Conservation (phyloP, 805 yeast genomes). For the Sungouiozyma intestinalis region DNA sequence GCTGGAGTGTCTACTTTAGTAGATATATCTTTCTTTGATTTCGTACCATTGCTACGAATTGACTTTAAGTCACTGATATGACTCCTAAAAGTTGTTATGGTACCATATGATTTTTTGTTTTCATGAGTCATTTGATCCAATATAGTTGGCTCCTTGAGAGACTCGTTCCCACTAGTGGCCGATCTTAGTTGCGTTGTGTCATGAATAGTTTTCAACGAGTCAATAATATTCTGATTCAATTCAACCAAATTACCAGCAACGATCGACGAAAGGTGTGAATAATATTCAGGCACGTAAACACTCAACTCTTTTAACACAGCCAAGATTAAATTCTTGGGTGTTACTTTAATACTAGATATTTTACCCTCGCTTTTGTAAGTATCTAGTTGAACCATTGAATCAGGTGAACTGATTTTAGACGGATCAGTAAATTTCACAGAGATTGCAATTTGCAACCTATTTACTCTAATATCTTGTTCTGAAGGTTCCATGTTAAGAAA, state of each 20-base stretch:
- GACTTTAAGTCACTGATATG: constrained; percentile 19
- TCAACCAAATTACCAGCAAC: constrained; percentile 10
- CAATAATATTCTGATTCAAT: constrained; percentile 15
- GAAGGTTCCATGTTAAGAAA: constrained; percentile 50
- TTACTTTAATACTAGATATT: constrained; percentile 3
- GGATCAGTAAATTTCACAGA: constrained; percentile 35
- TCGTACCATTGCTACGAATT: not conserved
- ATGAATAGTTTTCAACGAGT: constrained; percentile 3
- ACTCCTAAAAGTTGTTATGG: constrained; percentile 27
- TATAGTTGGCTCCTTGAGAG: not conserved
- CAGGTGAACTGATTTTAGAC: not conserved
- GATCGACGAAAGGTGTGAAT: constrained; percentile 21
- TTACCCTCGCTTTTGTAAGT: constrained; percentile 9
- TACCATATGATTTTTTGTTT: constrained; percentile 21
- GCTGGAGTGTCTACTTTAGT: not conserved
- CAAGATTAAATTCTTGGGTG: constrained; percentile 9
- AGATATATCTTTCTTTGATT: not conserved
- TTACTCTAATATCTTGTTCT: constrained; percentile 26
- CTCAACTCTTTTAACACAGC: constrained; percentile 7
- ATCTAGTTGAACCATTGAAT: constrained; percentile 9
- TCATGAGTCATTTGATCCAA: constrained; percentile 7
- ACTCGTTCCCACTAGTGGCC: not conserved
- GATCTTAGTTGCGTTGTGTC: not conserved
- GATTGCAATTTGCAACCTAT: constrained; percentile 38
- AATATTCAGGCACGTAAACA: constrained; percentile 12